These are phyloP conservation scores for Areca catechu DNA, from an alignment of 176 grass and related monocot species.

Conservation along the genomic window DNA sequence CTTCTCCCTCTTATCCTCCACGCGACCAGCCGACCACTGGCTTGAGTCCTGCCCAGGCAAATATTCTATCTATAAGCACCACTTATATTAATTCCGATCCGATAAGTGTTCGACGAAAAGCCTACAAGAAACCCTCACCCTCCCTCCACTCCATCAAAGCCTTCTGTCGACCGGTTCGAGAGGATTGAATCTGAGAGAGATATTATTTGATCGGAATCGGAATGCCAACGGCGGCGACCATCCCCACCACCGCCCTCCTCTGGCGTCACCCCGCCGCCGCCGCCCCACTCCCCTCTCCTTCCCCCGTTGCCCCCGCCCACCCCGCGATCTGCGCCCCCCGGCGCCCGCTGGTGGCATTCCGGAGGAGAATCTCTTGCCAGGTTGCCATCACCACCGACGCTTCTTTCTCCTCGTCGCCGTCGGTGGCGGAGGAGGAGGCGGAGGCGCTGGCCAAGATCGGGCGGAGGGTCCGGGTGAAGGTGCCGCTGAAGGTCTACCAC, in stretches of 20 bases:
- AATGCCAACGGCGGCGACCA: slow-evolving; percentile 21
- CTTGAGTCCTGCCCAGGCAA: too few relatives aligned
- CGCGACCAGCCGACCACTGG: too few relatives aligned
- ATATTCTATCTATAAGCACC: too few relatives aligned
- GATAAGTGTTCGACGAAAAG: too few relatives aligned
- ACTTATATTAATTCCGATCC: too few relatives aligned
- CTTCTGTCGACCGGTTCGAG: too few relatives aligned
- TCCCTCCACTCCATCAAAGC: too few relatives aligned
- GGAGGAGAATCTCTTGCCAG: slow-evolving; percentile 7
- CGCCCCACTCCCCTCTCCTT: not conserved
- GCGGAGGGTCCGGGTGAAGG: slow-evolving; percentile 23
- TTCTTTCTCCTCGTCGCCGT: slow-evolving; percentile 11
- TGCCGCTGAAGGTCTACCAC: slow-evolving; percentile 30
- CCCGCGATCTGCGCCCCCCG: not conserved
- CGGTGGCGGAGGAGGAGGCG: slow-evolving; percentile 2
- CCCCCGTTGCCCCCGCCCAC: not conserved
- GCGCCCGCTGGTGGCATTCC: not conserved
- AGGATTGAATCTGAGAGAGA: too few relatives aligned
- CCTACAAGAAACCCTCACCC: too few relatives aligned
- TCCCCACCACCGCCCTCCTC: not conserved
- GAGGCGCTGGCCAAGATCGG: slow-evolving; percentile 17
- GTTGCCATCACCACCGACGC: slow-evolving; percentile 10
- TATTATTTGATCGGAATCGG: slow-evolving; percentile 6
- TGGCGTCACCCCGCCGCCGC: not conserved
- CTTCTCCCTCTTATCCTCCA: too few relatives aligned